Percentiles rank a stretch among this genome's conserved stretches.
Conservation (phyloP, 352 stramenopile species). For the Phytophthora aleatoria region DNA sequence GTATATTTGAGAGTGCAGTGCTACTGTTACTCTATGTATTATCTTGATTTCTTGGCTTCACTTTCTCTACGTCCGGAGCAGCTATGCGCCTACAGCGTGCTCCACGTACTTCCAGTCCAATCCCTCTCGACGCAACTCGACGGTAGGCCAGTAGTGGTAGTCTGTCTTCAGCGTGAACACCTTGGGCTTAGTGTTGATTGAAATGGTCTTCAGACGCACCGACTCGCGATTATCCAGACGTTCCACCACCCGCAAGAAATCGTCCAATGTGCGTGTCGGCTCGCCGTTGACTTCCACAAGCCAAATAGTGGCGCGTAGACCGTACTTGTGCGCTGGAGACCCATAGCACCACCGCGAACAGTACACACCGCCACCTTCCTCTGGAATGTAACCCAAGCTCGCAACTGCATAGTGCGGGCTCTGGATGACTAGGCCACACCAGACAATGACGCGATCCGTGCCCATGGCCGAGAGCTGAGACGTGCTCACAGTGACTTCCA, state of each 20-base stretch:
- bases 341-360: slow-evolving; percentile 92
- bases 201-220: slow-evolving; percentile 90
- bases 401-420: slow-evolving; percentile 86
- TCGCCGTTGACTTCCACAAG: slow-evolving; percentile 92
- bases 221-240: slow-evolving; percentile 80
- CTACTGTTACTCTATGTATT: slow-evolving; percentile 19
- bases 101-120: slow-evolving; percentile 80
- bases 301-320: slow-evolving; percentile 89
- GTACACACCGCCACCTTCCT: slow-evolving; percentile 87
- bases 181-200: slow-evolving; percentile 90
- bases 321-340: slow-evolving; percentile 91
- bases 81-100: slow-evolving; percentile 16
- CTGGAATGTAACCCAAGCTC: slow-evolving; percentile 85
- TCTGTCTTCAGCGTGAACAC: slow-evolving; percentile 92
- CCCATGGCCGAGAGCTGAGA: slow-evolving; percentile 75
- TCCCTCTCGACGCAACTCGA: slow-evolving; percentile 72
- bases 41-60: slow-evolving; percentile 3
- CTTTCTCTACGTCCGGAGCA: background rate
- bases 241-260: slow-evolving; percentile 85
- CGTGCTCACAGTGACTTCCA: slow-evolving; percentile 63
- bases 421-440: slow-evolving; percentile 93
- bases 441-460: slow-evolving; percentile 90
- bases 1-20: slow-evolving; percentile 14
- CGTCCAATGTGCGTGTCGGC: slow-evolving; percentile 78
- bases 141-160: slow-evolving; percentile 92